These are phyloP conservation scores for Suillus americanus DNA, from an alignment of 768 basidiomycete species.

Conservation along the genomic window DNA sequence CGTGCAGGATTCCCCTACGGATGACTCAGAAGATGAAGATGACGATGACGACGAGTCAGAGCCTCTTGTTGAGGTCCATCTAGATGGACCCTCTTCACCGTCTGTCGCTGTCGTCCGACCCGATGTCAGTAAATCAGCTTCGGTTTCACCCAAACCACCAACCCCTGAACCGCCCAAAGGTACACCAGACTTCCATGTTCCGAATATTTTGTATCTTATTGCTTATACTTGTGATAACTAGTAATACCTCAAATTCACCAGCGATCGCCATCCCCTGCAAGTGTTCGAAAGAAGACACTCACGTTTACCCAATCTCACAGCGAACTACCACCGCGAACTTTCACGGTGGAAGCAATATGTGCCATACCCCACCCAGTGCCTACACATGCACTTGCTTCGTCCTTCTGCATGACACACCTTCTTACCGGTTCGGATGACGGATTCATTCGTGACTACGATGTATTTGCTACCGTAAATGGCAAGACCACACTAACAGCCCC, in stretches of 20 bases:
- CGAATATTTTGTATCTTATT: slow-evolving; percentile 1
- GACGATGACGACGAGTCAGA: slow-evolving; percentile 58
- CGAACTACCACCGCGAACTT: slow-evolving; percentile 51
- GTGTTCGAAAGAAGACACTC: slow-evolving; percentile 48
- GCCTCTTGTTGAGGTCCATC: slow-evolving; percentile 33
- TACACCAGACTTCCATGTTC: slow-evolving; percentile 15
- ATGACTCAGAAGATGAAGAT: slow-evolving; percentile 61
- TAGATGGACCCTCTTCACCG: slow-evolving; percentile 29
- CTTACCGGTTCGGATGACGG: slow-evolving; percentile 93
- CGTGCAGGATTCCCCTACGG: slow-evolving; percentile 54
- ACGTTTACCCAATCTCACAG: slow-evolving; percentile 31
- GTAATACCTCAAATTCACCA: slow-evolving; percentile 27
- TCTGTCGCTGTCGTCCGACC: slow-evolving; percentile 24
- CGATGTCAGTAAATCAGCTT: slow-evolving; percentile 17
- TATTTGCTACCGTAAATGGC: slow-evolving; percentile 86
- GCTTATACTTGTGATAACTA: slow-evolving; percentile 20
- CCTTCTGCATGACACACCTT: slow-evolving; percentile 83
- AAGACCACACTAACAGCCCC: slow-evolving; percentile 85
- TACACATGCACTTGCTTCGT: slow-evolving; percentile 85
- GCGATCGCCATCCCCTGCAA: slow-evolving; percentile 55
- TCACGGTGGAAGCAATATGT: slow-evolving; percentile 87
- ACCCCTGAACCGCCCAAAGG: slow-evolving; percentile 36
- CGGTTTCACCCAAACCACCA: slow-evolving; percentile 22
- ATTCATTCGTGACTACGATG: slow-evolving; percentile 89
- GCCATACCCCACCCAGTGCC: slow-evolving; percentile 88